Conservation (phyloP, 1,284 basidiomycete species). For the Melampsora americana region DNA sequence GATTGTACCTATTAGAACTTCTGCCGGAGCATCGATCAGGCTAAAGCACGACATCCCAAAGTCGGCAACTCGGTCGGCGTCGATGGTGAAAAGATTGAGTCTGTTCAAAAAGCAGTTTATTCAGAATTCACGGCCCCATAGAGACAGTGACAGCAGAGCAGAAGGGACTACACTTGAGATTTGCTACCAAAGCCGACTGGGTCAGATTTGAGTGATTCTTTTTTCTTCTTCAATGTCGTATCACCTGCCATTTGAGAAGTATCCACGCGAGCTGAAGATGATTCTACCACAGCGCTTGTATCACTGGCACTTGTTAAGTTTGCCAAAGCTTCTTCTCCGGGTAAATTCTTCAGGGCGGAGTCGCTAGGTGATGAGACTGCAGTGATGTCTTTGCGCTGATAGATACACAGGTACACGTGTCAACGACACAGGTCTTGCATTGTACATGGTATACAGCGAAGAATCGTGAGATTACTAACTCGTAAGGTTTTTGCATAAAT, state of each 20-base stretch:
- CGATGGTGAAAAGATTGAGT: conserved; percentile 10
- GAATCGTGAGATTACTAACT: neutral
- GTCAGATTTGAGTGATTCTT: neutral
- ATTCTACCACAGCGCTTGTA: neutral
- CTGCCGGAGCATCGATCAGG: neutral
- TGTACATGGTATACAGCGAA: too few relatives aligned
- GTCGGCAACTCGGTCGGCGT: conserved; percentile 7
- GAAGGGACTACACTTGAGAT: conserved; percentile 5
- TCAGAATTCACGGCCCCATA: neutral
- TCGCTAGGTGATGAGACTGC: neutral
- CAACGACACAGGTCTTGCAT: too few relatives aligned
- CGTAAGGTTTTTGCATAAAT: conserved; percentile 17
- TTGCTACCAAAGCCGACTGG: neutral
- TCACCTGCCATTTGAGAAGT: neutral
- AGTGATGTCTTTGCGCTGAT: conserved; percentile 11
- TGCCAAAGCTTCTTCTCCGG: neutral
- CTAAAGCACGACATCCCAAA: conserved; percentile 4
- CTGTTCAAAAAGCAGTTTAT: neutral
- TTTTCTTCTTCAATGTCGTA: conserved; percentile 10
- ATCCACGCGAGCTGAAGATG: neutral
- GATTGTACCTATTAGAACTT: conserved; percentile 45
- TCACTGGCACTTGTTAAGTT: neutral
- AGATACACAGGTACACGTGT: neutral
- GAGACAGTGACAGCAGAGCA: neutral
- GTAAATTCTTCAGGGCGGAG: neutral